These are phyloP conservation scores for Artemisia princeps DNA, from an alignment of 140 eudicot genomes.

Conservation along the genomic window DNA sequence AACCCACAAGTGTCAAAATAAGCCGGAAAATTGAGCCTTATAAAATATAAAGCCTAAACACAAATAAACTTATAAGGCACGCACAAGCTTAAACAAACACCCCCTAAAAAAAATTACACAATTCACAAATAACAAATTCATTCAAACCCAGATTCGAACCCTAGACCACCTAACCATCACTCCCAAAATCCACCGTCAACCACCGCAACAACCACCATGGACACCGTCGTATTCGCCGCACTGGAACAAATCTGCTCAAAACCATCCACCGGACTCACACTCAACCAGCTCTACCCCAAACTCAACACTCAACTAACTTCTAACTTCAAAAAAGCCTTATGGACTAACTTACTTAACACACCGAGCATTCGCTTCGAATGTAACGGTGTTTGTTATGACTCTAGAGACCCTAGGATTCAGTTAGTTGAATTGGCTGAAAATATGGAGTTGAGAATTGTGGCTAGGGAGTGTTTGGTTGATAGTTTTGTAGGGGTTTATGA, in stretches of 20 bases:
- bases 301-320: slow-evolving; percentile 41
- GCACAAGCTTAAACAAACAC: too few relatives aligned
- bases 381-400: slow-evolving; percentile 26
- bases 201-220: slow-evolving; percentile 34
- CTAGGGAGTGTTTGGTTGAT: slow-evolving; percentile 48
- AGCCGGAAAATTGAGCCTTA: too few relatives aligned
- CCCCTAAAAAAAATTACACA: too few relatives aligned
- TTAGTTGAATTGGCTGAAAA: slow-evolving; percentile 47
- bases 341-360: slow-evolving; percentile 46
- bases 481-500: slow-evolving; percentile 69
- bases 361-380: slow-evolving; percentile 50
- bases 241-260: slow-evolving; percentile 69
- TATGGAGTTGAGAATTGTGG: slow-evolving; percentile 50
- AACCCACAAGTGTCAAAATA: too few relatives aligned
- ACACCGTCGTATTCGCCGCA: slow-evolving; percentile 48
- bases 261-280: slow-evolving; percentile 45
- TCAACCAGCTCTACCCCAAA: slow-evolving; percentile 34
- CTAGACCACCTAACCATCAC: too few relatives aligned
- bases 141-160: too few relatives aligned
- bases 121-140: too few relatives aligned
- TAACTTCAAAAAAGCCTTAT: slow-evolving; percentile 58
- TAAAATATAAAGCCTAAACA: too few relatives aligned
- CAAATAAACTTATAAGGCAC: too few relatives aligned
- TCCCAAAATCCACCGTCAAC: not conserved
- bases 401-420: slow-evolving; percentile 31